Base-by-base conservation (phyloP, 129 eudicot genomes). In the Daucus carota region DNA sequence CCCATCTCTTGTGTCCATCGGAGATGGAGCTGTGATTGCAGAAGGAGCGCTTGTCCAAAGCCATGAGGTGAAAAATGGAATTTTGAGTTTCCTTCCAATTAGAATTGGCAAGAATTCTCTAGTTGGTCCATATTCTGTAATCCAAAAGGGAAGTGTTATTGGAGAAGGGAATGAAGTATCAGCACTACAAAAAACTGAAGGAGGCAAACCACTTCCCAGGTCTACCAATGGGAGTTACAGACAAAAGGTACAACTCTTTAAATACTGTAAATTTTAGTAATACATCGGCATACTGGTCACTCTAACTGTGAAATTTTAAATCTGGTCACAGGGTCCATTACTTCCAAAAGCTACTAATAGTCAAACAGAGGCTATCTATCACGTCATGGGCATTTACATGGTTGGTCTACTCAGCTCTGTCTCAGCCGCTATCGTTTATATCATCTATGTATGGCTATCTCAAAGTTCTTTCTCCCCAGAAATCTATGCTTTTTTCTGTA, bases 41-140 rank as follows among this genome's bases (percentile, higher is more conserved):
- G 97, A 91, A 84, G 97, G 95, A 69, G 95, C 83, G 13, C 77
- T 89, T 71, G 52, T 91, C 73, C 97, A 91, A 81, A 80, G 97
- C 82, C 97, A 91, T 72, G 90, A 89, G 82, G 95, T 91, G 44
- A 89, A 74, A 70, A 91, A 85, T 84, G 97, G 97, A 74, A 83
- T 87, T 81, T 52, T 91, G 82, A 89, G 92, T 81, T 89, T 91
- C 72, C 81, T 73, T 33, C 95, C 95, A 12, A 67, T 91, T 62
- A 85, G 94, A 76, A 89, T 91, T n/a, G 97, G 97, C 28, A 80
- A 84, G 72, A 77, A 83, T 71, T 85, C 82, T 78, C 82, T 86
- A 31, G 66, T 91, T 20, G 90, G 95, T 70, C 97, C 95, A n/a
- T 91, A 91, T 76, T 91, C 95, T 40, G 95, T 91, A 59, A 85